These are phyloP conservation scores for Coemansia javaensis DNA, from an alignment of 192 early-diverging fungal species.

Conservation along the genomic window DNA sequence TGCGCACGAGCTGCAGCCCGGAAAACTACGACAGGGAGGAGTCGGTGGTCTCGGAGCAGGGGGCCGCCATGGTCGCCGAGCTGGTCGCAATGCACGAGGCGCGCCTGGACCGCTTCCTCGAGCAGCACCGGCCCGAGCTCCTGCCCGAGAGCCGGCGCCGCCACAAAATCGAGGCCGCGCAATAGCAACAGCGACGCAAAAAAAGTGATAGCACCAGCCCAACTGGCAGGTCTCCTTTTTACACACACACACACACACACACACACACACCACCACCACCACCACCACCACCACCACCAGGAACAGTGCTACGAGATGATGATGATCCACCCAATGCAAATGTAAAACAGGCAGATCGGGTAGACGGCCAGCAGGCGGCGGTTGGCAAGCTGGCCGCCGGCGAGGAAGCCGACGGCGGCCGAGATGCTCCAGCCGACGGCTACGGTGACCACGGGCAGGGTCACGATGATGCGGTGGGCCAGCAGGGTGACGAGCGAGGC, in stretches of 20 bases:
- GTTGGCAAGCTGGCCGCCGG: slow-evolving; percentile 80
- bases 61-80: slow-evolving; percentile 11
- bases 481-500: slow-evolving; percentile 71
- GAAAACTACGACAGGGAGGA: not conserved
- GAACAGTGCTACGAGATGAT: slow-evolving; percentile 59
- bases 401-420: slow-evolving; percentile 89
- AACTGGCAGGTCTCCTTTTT: not conserved
- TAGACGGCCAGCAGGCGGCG: slow-evolving; percentile 84
- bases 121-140: slow-evolving; percentile 23
- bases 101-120: slow-evolving; percentile 23
- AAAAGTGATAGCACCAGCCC: too few species aligned
- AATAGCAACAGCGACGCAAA: too few species aligned
- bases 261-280: not conserved
- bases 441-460: slow-evolving; percentile 66
- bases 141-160: slow-evolving; percentile 5
- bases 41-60: slow-evolving; percentile 16
- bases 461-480: slow-evolving; percentile 60
- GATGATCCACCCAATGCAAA: slow-evolving; percentile 92
- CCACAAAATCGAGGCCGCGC: not conserved
- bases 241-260: not conserved
- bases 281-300: too few species aligned
- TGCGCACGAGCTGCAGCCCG: slow-evolving; percentile 13
- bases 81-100: slow-evolving; percentile 26
- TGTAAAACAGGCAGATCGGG: slow-evolving; percentile 93
- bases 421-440: slow-evolving; percentile 87